Evolutionary conservation across 768 basidiomycete species (phyloP), one percentile per base, ranked within the genome.

Genomic region (Boletus rufocinnamomeus): DNA sequence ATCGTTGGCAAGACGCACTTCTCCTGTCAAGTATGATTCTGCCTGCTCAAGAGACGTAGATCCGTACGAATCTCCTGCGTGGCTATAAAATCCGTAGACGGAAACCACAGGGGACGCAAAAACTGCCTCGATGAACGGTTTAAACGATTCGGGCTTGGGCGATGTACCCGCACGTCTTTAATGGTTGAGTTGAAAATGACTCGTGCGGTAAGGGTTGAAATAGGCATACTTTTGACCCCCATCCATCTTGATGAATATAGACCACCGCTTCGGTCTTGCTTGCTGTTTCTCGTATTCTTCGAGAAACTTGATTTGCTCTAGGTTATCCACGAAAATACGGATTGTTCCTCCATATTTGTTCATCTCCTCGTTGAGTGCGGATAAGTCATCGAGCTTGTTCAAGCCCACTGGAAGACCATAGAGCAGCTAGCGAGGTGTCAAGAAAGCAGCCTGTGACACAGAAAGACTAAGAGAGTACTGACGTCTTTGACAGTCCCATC

Each of bases 51-150:
- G 73, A 9, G 87, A 87, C 6, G 82, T 87, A 3, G 93, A 93
- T 2, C 81, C 86, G 64, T 94, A 95, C 2, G 90, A 80, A 65
- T 89, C 79, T 46, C 89, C 87, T 0, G 86, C 86, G 71, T 93
- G 93, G 54, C 83, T 85, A 62, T 94, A 95, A 71, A 94, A 94
- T 7, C 93, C 91, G 69, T 86, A 84, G n/a, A 94, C 76, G 3
- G 80, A 81, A 30, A 90, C 75, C 7, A 72, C 78, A 8, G 81
- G 70, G 1, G 89, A 88, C 4, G 70, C 72, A 37, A 89, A 73
- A 14, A 87, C 75, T 5, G 72, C 67, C 52, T 74, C 73, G 47
- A 93, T 70, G 53, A 93, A 78, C 10, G 74, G 71, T 46, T 78
- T 76, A 66, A 94, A 87, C 10, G 73, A 74, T 13, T 78, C 73